Base-by-base conservation (phyloP, 768 basidiomycete genomes). In the Neoboletus subvelutipes region DNA sequence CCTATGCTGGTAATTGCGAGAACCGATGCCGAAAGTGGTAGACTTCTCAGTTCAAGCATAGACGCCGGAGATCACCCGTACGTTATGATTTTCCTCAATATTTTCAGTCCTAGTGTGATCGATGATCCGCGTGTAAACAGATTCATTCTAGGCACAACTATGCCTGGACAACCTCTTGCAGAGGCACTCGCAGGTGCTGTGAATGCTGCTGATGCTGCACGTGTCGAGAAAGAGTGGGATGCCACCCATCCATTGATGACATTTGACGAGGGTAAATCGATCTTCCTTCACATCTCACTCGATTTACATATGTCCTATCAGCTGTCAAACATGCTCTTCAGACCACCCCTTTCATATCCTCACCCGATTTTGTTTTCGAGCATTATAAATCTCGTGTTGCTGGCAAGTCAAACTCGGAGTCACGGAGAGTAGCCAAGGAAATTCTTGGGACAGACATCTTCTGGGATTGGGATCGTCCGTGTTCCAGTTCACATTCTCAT, bases 1-100 rank as follows among this genome's bases (percentile, higher is more conserved):
- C 89, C 90, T 5, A 91, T 92, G 86, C 81, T 94, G 40, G 75
- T 94, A 60, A 92, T 98, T 58, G 94, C 94, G 12, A 86, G 95
- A 49, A 95, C 94, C 1, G 95, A 98, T 70, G 87, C 94, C 22
- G 92, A 96, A 72, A 90, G 87, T 18, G 92, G 83, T 43, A 88
- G 86, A 70, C 83, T 96, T 36, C 79, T 98, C 55, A 88, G 90
- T 7, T 90, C 88, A 24, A 92, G 86, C 49, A 80, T 96, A 31
- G 95, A 97, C 67, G 71, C 83, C 46, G 77, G 79, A 31, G 95
- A 98, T 74, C 92, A 96, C 40, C 71, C 71, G 70, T 71, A 61
- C 64, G 77, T 74, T 51, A 77, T 74, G 61, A 58, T 59, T 56
- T 49, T 60, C 58, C 46, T 7, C 22, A 37, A 13, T 54, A 50